Percentiles rank a stretch among this genome's conserved stretches.
phyloP scores from a whole-genome alignment of 352 stramenopile species.

The Pythium biforme region DNA sequence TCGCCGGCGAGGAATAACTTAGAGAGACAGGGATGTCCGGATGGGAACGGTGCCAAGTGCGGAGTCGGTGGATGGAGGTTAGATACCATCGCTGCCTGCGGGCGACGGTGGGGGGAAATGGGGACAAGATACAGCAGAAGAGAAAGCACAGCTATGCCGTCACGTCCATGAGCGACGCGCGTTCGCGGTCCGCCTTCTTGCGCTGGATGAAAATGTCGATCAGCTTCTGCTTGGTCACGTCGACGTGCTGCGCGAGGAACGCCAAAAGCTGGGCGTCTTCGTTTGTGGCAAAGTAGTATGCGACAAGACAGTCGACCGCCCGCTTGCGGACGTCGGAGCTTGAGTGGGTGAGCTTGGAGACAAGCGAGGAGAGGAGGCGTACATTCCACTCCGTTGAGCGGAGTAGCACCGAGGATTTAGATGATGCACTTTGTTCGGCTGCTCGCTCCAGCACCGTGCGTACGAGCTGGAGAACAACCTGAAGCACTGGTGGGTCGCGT shows the following conservation, averaged over 20 bases:
- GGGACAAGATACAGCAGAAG: neutral
- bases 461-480: conserved; percentile 51
- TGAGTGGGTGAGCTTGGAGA: conserved; percentile 39
- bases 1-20: conserved; percentile 18
- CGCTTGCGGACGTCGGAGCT: conserved; percentile 71
- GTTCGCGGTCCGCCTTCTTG: conserved; percentile 22
- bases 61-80: neutral
- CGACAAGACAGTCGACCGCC: conserved; percentile 64
- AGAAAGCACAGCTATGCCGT: conserved; percentile 13
- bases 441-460: conserved; percentile 42
- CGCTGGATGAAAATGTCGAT: conserved; percentile 80
- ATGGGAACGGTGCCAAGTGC: neutral
- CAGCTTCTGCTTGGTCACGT: conserved; percentile 51
- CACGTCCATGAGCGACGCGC: conserved; percentile 24
- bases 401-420: conserved; percentile 15
- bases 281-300: conserved; percentile 57
- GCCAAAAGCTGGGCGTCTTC: conserved; percentile 39
- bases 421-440: conserved; percentile 11
- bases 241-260: conserved; percentile 48
- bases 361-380: conserved; percentile 35
- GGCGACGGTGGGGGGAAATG: neutral
- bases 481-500: conserved; percentile 41
- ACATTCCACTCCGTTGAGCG: conserved; percentile 32
- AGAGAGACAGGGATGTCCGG: conserved; percentile 1
- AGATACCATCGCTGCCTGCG: neutral